Evolutionary conservation across 1,284 basidiomycete genomes (phyloP).

Genomic region (Puccinia triticina): DNA sequence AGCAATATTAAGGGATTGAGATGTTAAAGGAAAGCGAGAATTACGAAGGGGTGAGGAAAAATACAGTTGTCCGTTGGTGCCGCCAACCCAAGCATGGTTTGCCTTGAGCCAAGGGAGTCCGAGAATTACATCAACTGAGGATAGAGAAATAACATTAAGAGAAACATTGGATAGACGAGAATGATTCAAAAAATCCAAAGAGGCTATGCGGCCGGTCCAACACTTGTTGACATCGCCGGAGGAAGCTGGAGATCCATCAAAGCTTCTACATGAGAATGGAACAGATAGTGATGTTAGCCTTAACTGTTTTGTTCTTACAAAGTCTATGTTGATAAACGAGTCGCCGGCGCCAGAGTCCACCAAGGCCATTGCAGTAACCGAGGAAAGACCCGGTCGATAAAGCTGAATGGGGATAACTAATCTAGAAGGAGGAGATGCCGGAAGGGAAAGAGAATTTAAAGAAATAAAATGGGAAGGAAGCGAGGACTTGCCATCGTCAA

Average conservation of each 20-base stretch:
- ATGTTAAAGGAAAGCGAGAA: not conserved
- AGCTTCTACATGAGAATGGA: slow-evolving; percentile 11
- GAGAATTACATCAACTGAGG: slow-evolving; percentile 6
- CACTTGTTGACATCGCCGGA: not conserved
- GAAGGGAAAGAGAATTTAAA: not conserved
- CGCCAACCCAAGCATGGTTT: not conserved
- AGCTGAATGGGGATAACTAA: too few species aligned
- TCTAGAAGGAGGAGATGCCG: not conserved
- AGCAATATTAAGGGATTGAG: not conserved
- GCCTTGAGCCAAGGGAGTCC: slow-evolving; percentile 31
- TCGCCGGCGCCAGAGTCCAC: not conserved
- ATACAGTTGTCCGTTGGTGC: not conserved
- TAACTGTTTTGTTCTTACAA: not conserved
- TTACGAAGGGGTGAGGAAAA: not conserved
- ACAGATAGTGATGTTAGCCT: not conserved
- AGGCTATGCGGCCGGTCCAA: not conserved
- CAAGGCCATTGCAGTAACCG: not conserved
- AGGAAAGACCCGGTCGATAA: too few species aligned
- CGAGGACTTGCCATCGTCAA: slow-evolving; percentile 2
- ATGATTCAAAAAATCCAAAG: too few species aligned
- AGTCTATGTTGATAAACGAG: not conserved
- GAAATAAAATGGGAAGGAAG: not conserved
- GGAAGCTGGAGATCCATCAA: slow-evolving; percentile 20
- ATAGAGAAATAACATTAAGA: not conserved
- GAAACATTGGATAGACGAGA: not conserved